phyloP scores from a whole-genome alignment of 2,329 filamentous ascomycete species.

The Dactylellina leptospora region DNA sequence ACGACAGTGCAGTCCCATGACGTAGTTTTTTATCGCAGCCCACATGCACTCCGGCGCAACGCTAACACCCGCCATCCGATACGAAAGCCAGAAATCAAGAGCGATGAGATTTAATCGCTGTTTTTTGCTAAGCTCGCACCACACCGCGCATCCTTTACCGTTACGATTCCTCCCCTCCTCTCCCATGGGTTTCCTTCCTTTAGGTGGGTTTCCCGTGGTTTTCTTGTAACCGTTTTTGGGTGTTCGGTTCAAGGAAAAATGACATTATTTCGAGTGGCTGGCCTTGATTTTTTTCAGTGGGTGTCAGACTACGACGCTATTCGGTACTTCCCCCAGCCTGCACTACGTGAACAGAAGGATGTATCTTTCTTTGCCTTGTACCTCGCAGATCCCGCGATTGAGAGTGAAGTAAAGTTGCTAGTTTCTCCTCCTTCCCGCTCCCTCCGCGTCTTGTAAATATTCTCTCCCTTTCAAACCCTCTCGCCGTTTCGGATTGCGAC shows the following conservation, averaged over 20 bases:
- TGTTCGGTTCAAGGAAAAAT: not conserved
- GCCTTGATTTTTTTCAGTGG: slow-evolving; percentile 30
- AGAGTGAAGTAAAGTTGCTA: slow-evolving; percentile 3
- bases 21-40: slow-evolving; percentile 15
- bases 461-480: slow-evolving; percentile 2
- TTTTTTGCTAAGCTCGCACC: slow-evolving; percentile 20
- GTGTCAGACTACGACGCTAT: not conserved
- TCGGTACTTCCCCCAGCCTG: slow-evolving; percentile 10
- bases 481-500: not conserved
- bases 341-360: slow-evolving; percentile 14
- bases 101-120: not conserved
- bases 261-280: slow-evolving; percentile 31
- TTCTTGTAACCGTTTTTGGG: too few relatives aligned
- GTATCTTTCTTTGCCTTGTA: slow-evolving; percentile 33
- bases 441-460: slow-evolving; percentile 26
- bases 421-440: slow-evolving; percentile 22
- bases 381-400: slow-evolving; percentile 49
- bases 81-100: slow-evolving; percentile 19
- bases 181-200: not conserved
- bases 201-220: too few relatives aligned
- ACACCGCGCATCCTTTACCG: slow-evolving; percentile 2
- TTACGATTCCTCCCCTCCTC: not conserved
- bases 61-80: slow-evolving; percentile 27
- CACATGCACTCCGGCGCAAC: too few relatives aligned
- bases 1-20: slow-evolving; percentile 18